Base-by-base conservation (phyloP, 2,329 filamentous ascomycete genomes). In the Monilinia fructicola region DNA sequence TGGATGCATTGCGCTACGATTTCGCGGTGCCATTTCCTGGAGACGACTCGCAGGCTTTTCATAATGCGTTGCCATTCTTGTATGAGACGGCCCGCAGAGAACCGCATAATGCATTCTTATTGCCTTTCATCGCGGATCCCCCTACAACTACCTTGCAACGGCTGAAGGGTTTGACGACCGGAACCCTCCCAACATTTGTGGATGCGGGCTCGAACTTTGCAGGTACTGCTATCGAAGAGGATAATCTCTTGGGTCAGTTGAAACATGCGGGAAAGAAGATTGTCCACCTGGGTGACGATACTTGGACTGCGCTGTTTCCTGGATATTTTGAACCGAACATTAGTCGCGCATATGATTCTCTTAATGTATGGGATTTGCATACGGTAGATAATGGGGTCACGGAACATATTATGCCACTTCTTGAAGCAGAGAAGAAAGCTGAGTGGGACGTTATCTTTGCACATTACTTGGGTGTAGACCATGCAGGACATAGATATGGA, bases 351-450 rank as follows among this genome's bases (percentile, higher is more conserved):
- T 99, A 97, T 77, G 94, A 98, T 77, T 98, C 94, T 69, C 96
- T 99, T 80, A 97, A 98, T 75, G 95, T 98, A 9, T 97, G 93
- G 92, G 95, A 99, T 77, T 79, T 99, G 73, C 93, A 98, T 77
- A 98, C 95, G 0, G 91, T 99, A 3, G 95, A 99, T 76, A 94
- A 97, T 74, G 95, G 95, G 0, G 95, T 99, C 31, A 90, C 89
- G 16, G 90, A 96, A 72, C 91, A 98, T 78, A 87, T 99, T 9
- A 90, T 95, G 69, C 95, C 95, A 1, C 83, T 98, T 2, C 78
- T 99, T 69, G 82, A 88, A 59, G 78, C 85, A 0, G 81, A 84
- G 59, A 87, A 87, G 75, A 82, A 84, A 62, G 84, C 80, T 6
- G 85, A 90, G 66, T 99, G 95, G 95, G 94, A 99, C 79, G 82